These are phyloP conservation scores for Syzygium grande DNA, from an alignment of 345 rosid genomes.

Conservation along the genomic window DNA sequence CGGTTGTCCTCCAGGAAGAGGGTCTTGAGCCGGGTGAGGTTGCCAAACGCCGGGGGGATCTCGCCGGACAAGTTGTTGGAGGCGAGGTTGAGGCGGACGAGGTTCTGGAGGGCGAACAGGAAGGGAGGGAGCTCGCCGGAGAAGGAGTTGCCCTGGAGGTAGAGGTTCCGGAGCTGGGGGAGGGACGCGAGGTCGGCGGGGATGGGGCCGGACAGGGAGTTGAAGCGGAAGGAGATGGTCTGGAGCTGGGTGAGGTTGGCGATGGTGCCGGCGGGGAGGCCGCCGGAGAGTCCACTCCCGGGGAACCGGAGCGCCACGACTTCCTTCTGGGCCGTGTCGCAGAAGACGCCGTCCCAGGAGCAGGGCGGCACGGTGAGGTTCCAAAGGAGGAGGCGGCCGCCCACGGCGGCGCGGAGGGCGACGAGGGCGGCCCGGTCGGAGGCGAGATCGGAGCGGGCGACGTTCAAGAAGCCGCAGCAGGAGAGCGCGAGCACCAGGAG, in stretches of 20 bases:
- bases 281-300: constrained; percentile 59
- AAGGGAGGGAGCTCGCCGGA: constrained; percentile 60
- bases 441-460: constrained; percentile 55
- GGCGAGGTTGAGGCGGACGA: constrained; percentile 23
- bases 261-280: constrained; percentile 53
- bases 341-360: constrained; percentile 57
- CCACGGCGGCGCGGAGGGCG: constrained; percentile 54
- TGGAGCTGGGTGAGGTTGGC: constrained; percentile 62
- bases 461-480: neutral
- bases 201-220: constrained; percentile 57
- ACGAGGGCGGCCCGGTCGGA: constrained; percentile 62
- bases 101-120: constrained; percentile 19
- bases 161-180: constrained; percentile 53
- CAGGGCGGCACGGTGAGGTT: constrained; percentile 51
- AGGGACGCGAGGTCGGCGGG: constrained; percentile 65
- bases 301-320: constrained; percentile 65
- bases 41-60: constrained; percentile 18
- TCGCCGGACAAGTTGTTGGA: constrained; percentile 24
- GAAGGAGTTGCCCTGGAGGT: constrained; percentile 62
- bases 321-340: constrained; percentile 21
- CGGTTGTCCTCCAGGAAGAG: constrained; percentile 24
- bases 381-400: constrained; percentile 79
- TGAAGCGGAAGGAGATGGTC: constrained; percentile 60
- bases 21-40: constrained; percentile 23
- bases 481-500: neutral